Conservation (phyloP, 352 stramenopile species). For the Globisporangium cylindrosporum region DNA sequence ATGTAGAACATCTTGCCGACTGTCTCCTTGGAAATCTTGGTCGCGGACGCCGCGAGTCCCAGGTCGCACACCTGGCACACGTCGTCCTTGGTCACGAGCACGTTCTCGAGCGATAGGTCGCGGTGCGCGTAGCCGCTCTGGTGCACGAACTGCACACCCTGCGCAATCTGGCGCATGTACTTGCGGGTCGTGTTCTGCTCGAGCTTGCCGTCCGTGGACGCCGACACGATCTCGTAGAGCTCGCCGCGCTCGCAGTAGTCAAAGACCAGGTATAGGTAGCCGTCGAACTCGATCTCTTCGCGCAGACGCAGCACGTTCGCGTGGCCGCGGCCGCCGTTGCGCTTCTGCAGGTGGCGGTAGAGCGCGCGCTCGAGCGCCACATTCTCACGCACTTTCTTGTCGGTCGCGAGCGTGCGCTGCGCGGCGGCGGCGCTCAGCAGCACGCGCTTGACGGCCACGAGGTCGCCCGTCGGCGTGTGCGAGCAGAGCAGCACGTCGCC, state of each 20-base stretch:
- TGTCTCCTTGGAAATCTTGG: constrained; percentile 40
- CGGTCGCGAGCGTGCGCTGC: constrained; percentile 54
- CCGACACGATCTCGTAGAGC: constrained; percentile 77
- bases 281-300: constrained; percentile 78
- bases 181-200: constrained; percentile 30
- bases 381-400: constrained; percentile 80
- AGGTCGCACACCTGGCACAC: constrained; percentile 84
- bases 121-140: constrained; percentile 72
- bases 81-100: constrained; percentile 70
- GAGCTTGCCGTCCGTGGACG: constrained; percentile 51
- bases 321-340: constrained; percentile 60
- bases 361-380: constrained; percentile 72
- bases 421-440: constrained; percentile 57
- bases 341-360: constrained; percentile 56
- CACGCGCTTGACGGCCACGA: constrained; percentile 79
- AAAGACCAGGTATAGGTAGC: constrained; percentile 78
- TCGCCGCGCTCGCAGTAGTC: constrained; percentile 71
- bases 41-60: constrained; percentile 55
- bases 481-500: constrained; percentile 76
- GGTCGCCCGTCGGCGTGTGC: constrained; percentile 56
- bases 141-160: constrained; percentile 75
- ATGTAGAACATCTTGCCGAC: constrained; percentile 89
- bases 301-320: constrained; percentile 60
- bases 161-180: constrained; percentile 70
- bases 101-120: constrained; percentile 84